Conservation (phyloP, 345 rosid genomes). For the Cardiospermum halicacabum region DNA sequence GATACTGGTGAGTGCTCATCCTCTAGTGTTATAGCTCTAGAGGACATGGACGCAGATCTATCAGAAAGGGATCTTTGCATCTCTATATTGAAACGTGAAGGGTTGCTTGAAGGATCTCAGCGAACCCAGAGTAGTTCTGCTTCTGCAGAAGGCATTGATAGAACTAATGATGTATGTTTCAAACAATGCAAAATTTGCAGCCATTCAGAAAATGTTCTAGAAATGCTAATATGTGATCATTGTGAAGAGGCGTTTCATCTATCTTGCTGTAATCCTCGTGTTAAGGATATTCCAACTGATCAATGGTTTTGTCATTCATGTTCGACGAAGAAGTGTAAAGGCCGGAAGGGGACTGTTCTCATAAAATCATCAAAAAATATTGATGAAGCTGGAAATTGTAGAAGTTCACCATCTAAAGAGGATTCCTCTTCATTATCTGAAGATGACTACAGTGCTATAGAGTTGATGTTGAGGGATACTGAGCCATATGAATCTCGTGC, state of each 20-base stretch:
- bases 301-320: conserved; percentile 88
- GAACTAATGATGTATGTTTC: conserved; percentile 28
- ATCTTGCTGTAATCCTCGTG: conserved; percentile 56
- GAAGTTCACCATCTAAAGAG: conserved; percentile 26
- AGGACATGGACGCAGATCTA: conserved; percentile 25
- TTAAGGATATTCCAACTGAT: conserved; percentile 46
- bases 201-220: conserved; percentile 30
- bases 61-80: conserved; percentile 41
- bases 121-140: conserved; percentile 17
- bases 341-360: conserved; percentile 24
- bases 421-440: conserved; percentile 28
- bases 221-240: conserved; percentile 81
- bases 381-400: conserved; percentile 28
- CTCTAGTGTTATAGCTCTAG: conserved; percentile 43
- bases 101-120: conserved; percentile 26
- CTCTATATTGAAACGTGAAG: conserved; percentile 31
- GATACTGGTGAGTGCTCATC: conserved; percentile 58
- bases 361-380: conserved; percentile 33
- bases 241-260: conserved; percentile 86
- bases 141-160: conserved; percentile 25
- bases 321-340: conserved; percentile 43
- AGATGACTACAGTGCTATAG: conserved; percentile 32
- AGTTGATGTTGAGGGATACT: conserved; percentile 47
- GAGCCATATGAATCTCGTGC: conserved; percentile 45
- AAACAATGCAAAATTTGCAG: conserved; percentile 66